Evolutionary conservation across 2,329 filamentous ascomycete genomes (phyloP).

Genomic region (Pezicula rhizophila): DNA sequence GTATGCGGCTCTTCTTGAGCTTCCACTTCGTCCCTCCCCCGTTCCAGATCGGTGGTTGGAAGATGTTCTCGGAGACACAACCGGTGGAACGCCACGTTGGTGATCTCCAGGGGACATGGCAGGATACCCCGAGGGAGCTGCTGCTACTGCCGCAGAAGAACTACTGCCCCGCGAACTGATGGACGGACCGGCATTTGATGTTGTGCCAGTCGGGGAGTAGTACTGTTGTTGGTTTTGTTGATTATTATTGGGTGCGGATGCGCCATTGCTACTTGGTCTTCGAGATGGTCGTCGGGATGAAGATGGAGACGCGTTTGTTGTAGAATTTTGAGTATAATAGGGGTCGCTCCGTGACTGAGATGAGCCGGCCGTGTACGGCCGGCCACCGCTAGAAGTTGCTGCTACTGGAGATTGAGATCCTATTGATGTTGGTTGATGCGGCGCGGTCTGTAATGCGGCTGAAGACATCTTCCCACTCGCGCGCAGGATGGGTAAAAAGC

Average conservation of each 20-base stretch:
- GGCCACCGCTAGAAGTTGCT: constrained; percentile 37
- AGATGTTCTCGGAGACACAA: constrained; percentile 76
- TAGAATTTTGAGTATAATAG: constrained; percentile 37
- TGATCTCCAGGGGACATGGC: constrained; percentile 37
- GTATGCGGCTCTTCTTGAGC: constrained; percentile 17
- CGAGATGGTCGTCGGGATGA: constrained; percentile 46
- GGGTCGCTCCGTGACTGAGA: constrained; percentile 45
- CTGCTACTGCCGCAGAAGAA: constrained; percentile 36
- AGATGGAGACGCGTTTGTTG: constrained; percentile 37
- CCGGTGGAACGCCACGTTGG: constrained; percentile 58
- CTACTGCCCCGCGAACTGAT: constrained; percentile 24
- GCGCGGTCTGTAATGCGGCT: constrained; percentile 55
- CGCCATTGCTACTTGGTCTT: constrained; percentile 45
- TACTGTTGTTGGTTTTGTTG: constrained; percentile 20
- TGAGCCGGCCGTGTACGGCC: constrained; percentile 47
- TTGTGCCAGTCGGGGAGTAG: constrained; percentile 20
- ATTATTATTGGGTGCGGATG: constrained; percentile 23
- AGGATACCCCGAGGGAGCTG: constrained; percentile 29
- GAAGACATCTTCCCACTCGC: constrained; percentile 48
- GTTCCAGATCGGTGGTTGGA: constrained; percentile 52
- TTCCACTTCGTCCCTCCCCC: constrained; percentile 12
- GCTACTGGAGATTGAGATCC: constrained; percentile 40
- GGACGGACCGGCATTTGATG: constrained; percentile 12
- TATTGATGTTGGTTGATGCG: constrained; percentile 44
- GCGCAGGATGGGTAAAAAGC: neutral